A percentile compares a stretch with the other conserved stretches of the same genome.
phyloP scores from a whole-genome alignment of 2,329 filamentous ascomycete species.

The Fusarium austroafricanum region DNA sequence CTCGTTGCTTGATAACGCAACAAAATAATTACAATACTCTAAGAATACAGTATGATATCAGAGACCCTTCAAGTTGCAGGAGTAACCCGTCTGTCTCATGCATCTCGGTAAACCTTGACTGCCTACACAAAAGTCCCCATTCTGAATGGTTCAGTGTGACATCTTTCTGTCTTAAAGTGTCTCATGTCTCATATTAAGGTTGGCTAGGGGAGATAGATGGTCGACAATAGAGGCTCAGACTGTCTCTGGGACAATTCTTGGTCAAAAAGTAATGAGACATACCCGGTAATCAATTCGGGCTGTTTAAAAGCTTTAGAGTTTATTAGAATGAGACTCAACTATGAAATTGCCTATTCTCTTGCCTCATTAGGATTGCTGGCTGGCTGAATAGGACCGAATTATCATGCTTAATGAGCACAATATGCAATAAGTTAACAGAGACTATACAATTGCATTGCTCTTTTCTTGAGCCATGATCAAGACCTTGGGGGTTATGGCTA shows the following conservation, averaged over 20 bases:
- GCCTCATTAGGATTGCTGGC: background rate
- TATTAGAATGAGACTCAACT: background rate
- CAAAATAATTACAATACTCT: background rate
- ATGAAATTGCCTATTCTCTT: background rate
- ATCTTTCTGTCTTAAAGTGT: slow-evolving; percentile 10
- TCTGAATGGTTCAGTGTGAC: background rate
- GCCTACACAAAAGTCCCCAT: background rate
- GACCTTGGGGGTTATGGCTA: slow-evolving; percentile 1
- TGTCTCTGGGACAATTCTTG: background rate
- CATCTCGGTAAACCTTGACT: slow-evolving; percentile 17
- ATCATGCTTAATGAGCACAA: background rate
- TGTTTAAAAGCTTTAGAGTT: background rate
- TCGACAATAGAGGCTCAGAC: background rate
- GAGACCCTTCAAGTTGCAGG: slow-evolving; percentile 5
- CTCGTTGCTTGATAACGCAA: slow-evolving; percentile 25
- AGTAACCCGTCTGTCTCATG: slow-evolving; percentile 8
- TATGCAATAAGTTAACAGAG: background rate
- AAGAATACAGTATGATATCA: background rate
- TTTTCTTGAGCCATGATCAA: background rate
- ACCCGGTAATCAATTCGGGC: background rate
- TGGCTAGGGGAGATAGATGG: background rate
- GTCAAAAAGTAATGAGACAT: background rate
- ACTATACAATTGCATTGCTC: background rate
- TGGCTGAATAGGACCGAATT: background rate
- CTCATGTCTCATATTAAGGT: background rate